These are phyloP conservation scores for Aegilops sharonensis DNA, from an alignment of 176 grass and related monocot species.

Conservation along the genomic window DNA sequence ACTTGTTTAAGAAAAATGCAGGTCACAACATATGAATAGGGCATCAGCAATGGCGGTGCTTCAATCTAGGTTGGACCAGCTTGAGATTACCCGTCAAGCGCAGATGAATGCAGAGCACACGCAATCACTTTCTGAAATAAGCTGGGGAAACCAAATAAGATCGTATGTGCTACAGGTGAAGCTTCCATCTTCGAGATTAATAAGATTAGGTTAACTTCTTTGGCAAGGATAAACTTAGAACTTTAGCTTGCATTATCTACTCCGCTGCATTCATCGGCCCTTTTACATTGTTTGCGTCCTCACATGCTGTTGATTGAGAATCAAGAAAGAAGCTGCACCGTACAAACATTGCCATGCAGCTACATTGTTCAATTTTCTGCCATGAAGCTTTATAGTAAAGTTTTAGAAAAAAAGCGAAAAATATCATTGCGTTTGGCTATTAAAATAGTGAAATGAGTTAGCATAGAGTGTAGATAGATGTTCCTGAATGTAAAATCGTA, in stretches of 20 bases:
- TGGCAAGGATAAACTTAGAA: slow-evolving; percentile 6
- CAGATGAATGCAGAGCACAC: slow-evolving; percentile 94
- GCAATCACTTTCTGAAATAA: slow-evolving; percentile 82
- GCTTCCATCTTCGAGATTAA: slow-evolving; percentile 14
- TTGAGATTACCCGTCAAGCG: slow-evolving; percentile 96
- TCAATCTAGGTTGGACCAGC: slow-evolving; percentile 80
- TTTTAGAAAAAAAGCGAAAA: neutral
- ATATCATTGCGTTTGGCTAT: neutral
- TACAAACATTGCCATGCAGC: neutral
- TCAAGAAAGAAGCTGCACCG: slow-evolving; percentile 11
- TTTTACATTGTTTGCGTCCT: slow-evolving; percentile 15
- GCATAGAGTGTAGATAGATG: neutral
- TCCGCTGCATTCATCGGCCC: neutral
- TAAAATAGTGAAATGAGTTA: slow-evolving; percentile 9
- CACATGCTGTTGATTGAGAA: neutral
- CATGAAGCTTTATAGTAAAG: neutral
- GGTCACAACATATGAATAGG: slow-evolving; percentile 95
- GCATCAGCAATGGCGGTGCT: slow-evolving; percentile 94
- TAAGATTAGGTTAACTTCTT: neutral
- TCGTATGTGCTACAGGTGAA: slow-evolving; percentile 94
- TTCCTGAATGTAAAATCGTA: neutral
- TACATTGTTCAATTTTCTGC: neutral
- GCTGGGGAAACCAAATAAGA: slow-evolving; percentile 99
- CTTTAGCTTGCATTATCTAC: neutral
- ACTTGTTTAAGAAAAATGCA: slow-evolving; percentile 33